Evolutionary conservation across 768 basidiomycete species (phyloP).

Genomic region (Ramaria sp.): DNA sequence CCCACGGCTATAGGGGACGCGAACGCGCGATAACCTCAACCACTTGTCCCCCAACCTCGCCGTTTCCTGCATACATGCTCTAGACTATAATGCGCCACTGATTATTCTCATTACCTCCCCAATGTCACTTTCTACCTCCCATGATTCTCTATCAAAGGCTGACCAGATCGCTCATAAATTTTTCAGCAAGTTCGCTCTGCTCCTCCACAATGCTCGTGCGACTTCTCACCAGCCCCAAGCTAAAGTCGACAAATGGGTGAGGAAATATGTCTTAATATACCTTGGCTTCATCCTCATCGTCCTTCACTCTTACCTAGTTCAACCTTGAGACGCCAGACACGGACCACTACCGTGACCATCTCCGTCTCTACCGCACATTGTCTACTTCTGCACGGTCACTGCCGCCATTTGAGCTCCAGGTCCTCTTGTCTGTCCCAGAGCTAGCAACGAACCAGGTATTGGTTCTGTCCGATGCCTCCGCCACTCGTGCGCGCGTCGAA

Average conservation of each 20-base stretch:
- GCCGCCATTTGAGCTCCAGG: conserved; percentile 54
- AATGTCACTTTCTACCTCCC: conserved; percentile 3
- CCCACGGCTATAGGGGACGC: no score
- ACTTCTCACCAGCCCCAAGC: conserved; percentile 32
- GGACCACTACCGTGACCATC: conserved; percentile 52
- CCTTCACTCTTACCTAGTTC: conserved; percentile 42
- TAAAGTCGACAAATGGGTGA: conserved; percentile 76
- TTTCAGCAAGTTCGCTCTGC: conserved; percentile 72
- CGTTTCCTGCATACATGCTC: not conserved
- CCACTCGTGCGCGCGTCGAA: conserved; percentile 49
- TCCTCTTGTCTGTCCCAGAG: conserved; percentile 62
- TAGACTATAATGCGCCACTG: conserved; percentile 1
- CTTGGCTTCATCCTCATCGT: conserved; percentile 5
- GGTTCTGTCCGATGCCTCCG: conserved; percentile 45
- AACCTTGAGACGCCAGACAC: conserved; percentile 72
- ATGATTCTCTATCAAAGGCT: conserved; percentile 40
- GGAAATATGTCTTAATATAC: conserved; percentile 18
- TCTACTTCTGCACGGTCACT: conserved; percentile 27
- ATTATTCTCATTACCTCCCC: not conserved
- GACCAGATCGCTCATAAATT: conserved; percentile 81
- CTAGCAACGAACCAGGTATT: conserved; percentile 59
- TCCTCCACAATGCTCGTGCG: conserved; percentile 61
- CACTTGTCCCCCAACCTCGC: not conserved
- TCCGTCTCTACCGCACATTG: conserved; percentile 50
- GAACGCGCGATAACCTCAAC: no score